Evolutionary conservation across 2,329 filamentous ascomycete species (phyloP).

Genomic region (Diaporthe caulivora): DNA sequence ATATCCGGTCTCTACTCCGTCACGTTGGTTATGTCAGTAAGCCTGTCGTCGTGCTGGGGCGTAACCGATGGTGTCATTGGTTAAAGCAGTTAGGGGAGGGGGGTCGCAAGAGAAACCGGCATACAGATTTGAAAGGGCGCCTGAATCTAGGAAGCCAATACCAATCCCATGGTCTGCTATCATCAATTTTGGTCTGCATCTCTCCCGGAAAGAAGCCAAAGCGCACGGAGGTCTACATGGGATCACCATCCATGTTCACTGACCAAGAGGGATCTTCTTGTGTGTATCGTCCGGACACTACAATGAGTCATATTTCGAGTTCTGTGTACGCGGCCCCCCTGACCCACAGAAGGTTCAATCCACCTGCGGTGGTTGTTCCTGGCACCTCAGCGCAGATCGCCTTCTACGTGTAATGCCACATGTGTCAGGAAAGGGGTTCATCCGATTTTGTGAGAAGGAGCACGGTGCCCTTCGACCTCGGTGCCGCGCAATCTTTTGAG

Average conservation of each 20-base stretch:
- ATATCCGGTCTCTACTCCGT: slow-evolving; percentile 7
- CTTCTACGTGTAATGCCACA: background rate
- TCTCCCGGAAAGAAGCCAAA: background rate
- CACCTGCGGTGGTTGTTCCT: background rate
- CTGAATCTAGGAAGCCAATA: slow-evolving; percentile 17
- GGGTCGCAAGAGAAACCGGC: background rate
- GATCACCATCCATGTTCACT: background rate
- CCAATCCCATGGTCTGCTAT: slow-evolving; percentile 14
- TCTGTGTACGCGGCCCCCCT: background rate
- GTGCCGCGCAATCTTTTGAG: too few species aligned
- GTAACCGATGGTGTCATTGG: background rate
- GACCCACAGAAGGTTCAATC: background rate
- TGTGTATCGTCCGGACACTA: background rate
- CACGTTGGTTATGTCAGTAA: background rate
- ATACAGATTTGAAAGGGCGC: background rate
- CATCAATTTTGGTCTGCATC: background rate
- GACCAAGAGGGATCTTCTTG: background rate
- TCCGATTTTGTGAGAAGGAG: background rate
- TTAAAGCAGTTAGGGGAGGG: background rate
- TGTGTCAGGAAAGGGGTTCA: background rate
- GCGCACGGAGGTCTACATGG: background rate
- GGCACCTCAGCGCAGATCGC: background rate
- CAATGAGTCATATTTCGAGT: background rate
- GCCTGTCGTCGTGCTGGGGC: too few species aligned
- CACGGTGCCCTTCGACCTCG: background rate